Evolutionary conservation across 2,329 filamentous ascomycete species (phyloP).

Genomic region (Cladosporium phlei): DNA sequence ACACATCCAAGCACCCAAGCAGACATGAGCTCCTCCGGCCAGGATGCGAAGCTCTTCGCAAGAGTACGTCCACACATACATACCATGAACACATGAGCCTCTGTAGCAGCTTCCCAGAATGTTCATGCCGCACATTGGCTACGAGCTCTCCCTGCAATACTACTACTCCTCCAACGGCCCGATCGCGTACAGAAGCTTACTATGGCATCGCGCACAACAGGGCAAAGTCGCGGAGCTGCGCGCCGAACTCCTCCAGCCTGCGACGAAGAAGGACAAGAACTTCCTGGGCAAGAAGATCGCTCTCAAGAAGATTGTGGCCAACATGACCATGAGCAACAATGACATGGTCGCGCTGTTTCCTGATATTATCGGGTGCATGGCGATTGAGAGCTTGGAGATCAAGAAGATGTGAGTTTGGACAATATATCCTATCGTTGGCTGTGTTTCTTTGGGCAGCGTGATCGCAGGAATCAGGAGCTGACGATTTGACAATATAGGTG

Average conservation of each 20-base stretch:
- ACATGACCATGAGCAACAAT: constrained; percentile 99
- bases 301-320: constrained; percentile 98
- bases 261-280: constrained; percentile 98
- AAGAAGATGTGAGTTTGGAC: constrained; percentile 85
- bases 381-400: constrained; percentile 88
- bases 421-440: background rate
- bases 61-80: constrained; percentile 60
- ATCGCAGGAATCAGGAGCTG: constrained; percentile 29
- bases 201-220: constrained; percentile 53
- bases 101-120: constrained; percentile 21
- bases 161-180: constrained; percentile 30
- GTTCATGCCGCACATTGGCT: constrained; percentile 35
- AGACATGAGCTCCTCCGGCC: constrained; percentile 67
- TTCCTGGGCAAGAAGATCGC: constrained; percentile 93
- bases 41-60: constrained; percentile 99
- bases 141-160: constrained; percentile 20
- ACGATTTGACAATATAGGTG: constrained; percentile 59
- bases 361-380: constrained; percentile 93
- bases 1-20: constrained; percentile 30
- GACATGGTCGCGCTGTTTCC: constrained; percentile 98
- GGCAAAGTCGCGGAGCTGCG: constrained; percentile 98
- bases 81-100: background rate
- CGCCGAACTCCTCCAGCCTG: constrained; percentile 64
- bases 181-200: constrained; percentile 40
- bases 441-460: too few species aligned